Evolutionary conservation across 352 stramenopile species (phyloP), one percentile per base, ranked within the genome.

Genomic region (Globisporangium polare): DNA sequence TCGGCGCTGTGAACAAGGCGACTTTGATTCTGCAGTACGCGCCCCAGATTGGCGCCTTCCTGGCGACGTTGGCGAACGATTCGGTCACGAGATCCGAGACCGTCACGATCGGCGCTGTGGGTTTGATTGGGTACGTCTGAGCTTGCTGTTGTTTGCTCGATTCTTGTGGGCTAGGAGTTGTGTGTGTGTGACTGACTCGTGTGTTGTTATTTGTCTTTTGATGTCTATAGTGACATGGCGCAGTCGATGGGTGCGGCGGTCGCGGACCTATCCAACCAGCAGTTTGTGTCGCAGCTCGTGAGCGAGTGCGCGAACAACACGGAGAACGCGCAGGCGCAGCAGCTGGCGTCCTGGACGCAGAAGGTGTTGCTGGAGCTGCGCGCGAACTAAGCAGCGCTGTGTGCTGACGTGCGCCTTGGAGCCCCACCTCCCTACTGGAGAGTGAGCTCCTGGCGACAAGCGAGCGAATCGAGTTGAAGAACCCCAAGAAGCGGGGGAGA

Each of bases 21-120:
- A 67, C 84, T 37, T 64, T 97, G 45, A 72, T 98, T 56, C 52
- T 92, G 42, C 81, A 92, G 43, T 95, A 86, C 45, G 74, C 95
- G 37, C 80, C 83, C 35, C 83, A 83, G 57, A 94, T 98, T 60
- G 79, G 93, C 26, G 72, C 83, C 55, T 98, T 98, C 67, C 57
- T 98, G 20, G 77, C 90, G 65, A 89, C 85, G 27, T 51, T 98
- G 29, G 80, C 90, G 33, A 83, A 85, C 41, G 92, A 98, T 60
- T 56, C 78, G 39, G 61, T 73, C 24, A 95, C 88, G 68, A 78
- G 85, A 58, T 89, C 94, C 64, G 89, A 97, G 51, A 81, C 83
- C 61, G 94, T 98, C 58, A 89, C 97, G n/a, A 94, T 81, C 51
- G 91, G 91, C 42, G 90, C 93, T 20, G 89, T 97, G 26, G 92